Evolutionary conservation across 2,329 filamentous ascomycete genomes (phyloP), one percentile per base, ranked within the genome.

Genomic region (Rhytidhysteron rufulum): DNA sequence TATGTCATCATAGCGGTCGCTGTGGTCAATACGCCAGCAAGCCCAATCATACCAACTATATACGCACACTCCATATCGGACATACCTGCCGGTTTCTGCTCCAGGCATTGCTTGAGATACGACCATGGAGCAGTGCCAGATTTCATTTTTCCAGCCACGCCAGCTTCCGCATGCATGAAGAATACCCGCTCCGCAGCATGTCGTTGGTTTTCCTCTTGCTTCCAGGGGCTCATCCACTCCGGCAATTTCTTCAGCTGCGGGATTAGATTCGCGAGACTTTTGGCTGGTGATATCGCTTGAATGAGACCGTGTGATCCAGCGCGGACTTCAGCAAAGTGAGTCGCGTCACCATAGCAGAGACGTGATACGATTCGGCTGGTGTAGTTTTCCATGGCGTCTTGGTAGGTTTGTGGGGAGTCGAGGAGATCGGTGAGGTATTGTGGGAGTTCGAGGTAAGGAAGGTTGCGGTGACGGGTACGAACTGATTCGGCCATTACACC

Each of bases 31-130:
- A 44, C 33, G 18, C 38, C 42, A 2, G 38, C 38, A 2, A 44
- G 22, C 4, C 42, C 42, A 7, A 44, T 22, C 39, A 42, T 42
- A 16, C 42, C 42, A 11, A 42, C 24, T 2, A 33, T 39, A 18
- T 41, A 42, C 13, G 42, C 34, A 11, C 18, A 18, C 18, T 44
- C 42, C 15, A 34, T 21, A n/a, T 44, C 42, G 8, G 25, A 17
- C 22, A 41, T 9, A 11, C 19, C 35, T n/a, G 35, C 39, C 9
- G 19, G 7, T 31, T 13, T 20, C 15, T 37, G 22, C 9, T 42
- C 34, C 10, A 42, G 21, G 19, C 24, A 25, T 5, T 21, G 17
- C 11, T 33, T 9, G 39, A 44, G 34, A 31, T 29, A 44, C 5
- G 42, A 44, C 17, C 10, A 19, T n/a, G 5, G 25, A 4, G 37